Percentiles rank a stretch among this genome's conserved stretches.
Evolutionary conservation across 306 rosid genomes (phyloP).

Genomic region (Prunus kanzakura): DNA sequence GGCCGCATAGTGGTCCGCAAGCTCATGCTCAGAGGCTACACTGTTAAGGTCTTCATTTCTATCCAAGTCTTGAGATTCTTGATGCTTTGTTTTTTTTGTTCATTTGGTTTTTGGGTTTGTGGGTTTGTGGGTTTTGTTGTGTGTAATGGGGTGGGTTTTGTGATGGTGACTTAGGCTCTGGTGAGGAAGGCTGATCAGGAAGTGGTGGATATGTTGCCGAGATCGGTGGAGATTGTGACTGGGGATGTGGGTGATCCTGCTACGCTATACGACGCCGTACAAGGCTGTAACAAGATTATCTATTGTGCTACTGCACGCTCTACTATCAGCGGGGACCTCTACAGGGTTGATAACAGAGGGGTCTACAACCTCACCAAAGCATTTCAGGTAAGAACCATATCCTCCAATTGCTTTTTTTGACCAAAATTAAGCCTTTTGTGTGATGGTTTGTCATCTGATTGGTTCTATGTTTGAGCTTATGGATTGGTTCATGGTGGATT

Average conservation of each 20-base stretch:
- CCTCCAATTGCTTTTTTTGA: background rate
- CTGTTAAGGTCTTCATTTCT: conserved; percentile 54
- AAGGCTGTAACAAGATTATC: conserved; percentile 81
- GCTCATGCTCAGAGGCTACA: conserved; percentile 91
- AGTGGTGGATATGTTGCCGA: conserved; percentile 72
- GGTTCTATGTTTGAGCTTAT: background rate
- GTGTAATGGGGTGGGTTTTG: background rate
- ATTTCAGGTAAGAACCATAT: conserved; percentile 62
- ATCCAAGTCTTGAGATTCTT: background rate
- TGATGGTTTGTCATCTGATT: background rate
- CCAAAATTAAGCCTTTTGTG: background rate
- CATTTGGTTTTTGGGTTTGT: background rate
- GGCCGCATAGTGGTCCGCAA: conserved; percentile 89
- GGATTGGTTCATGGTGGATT: background rate
- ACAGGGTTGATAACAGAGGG: conserved; percentile 81
- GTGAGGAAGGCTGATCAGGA: conserved; percentile 74
- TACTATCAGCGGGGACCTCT: conserved; percentile 79
- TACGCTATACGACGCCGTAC: conserved; percentile 58
- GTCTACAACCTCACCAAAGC: conserved; percentile 85
- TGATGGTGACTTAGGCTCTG: conserved; percentile 53
- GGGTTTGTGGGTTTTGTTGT: background rate
- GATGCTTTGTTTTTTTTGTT: background rate
- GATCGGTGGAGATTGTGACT: conserved; percentile 73
- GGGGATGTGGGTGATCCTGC: conserved; percentile 92
- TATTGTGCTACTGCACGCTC: conserved; percentile 97